Evolutionary conservation across 768 basidiomycete species (phyloP).

Genomic region (Boletus reticuloceps): DNA sequence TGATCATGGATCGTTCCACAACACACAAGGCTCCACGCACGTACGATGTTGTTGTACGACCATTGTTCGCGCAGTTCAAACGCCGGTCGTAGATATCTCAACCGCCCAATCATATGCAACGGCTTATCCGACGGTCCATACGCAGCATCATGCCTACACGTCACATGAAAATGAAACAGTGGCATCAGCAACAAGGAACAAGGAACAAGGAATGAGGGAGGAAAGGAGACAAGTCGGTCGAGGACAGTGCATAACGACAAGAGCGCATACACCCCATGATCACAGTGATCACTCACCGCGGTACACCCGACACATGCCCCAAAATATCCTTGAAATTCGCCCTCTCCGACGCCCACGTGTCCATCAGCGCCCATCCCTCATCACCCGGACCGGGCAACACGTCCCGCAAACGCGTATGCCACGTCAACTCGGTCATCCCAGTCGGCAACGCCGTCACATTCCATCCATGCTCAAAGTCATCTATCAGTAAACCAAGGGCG

Average conservation of each 20-base stretch:
- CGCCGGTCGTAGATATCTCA: conserved; percentile 31
- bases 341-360: conserved; percentile 37
- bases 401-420: conserved; percentile 37
- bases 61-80: conserved; percentile 37
- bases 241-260: too few species aligned
- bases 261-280: too few species aligned
- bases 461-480: conserved; percentile 36
- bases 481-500: conserved; percentile 40
- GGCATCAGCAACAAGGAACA: too few species aligned
- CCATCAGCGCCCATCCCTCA: conserved; percentile 36
- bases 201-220: too few species aligned
- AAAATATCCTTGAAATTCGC: conserved; percentile 38
- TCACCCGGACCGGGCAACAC: conserved; percentile 30
- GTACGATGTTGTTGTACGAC: conserved; percentile 40
- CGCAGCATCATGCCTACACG: conserved; percentile 33
- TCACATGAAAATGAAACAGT: too few species aligned
- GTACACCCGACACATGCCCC: conserved; percentile 41
- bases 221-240: too few species aligned
- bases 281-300: conserved; percentile 23
- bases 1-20: too few species aligned
- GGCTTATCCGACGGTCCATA: conserved; percentile 30
- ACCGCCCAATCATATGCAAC: conserved; percentile 16
- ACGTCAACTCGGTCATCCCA: conserved; percentile 29
- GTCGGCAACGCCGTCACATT: conserved; percentile 36
- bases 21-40: neutral